Percentiles rank a stretch among this genome's conserved stretches.
Evolutionary conservation across 371 early-diverging fungal species (phyloP).

Genomic region (Apophysomyces variabilis): DNA sequence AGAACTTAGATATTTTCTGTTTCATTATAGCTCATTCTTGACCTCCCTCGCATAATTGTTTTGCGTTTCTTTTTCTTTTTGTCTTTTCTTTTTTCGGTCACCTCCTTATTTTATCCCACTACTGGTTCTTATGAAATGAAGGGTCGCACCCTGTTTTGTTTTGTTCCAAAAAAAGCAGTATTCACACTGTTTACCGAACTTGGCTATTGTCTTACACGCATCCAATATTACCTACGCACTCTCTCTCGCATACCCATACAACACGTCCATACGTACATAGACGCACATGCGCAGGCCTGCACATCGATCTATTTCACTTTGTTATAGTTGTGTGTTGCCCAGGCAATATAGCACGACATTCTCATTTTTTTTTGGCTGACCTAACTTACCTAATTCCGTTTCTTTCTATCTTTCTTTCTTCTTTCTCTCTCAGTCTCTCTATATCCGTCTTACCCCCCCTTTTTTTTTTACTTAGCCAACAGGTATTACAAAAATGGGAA

Average conservation of each 20-base stretch:
- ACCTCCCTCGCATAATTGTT: conserved; percentile 10
- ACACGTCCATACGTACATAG: no score
- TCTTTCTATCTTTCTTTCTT: not conserved
- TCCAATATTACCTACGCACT: no score
- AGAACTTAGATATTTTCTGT: conserved; percentile 7
- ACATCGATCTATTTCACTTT: not conserved
- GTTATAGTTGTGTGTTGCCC: not conserved
- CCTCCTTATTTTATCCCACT: conserved; percentile 13
- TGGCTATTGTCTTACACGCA: not conserved
- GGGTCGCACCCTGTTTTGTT: conserved; percentile 9
- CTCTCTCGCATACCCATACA: no score
- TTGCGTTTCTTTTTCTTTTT: not conserved
- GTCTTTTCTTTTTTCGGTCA: not conserved
- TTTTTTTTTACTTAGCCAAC: not conserved
- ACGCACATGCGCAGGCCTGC: not conserved
- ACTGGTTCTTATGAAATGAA: conserved; percentile 15
- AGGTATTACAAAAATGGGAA: not conserved
- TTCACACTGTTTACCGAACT: not conserved
- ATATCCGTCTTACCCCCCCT: not conserved
- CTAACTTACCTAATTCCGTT: not conserved
- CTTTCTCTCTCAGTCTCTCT: not conserved
- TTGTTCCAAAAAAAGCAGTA: conserved; percentile 7
- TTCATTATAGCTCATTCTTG: conserved; percentile 9
- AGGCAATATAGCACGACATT: no score
- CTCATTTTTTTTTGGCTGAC: no score